Evolutionary conservation across 2,329 filamentous ascomycete genomes (phyloP).

Genomic region (Pyricularia grisea): DNA sequence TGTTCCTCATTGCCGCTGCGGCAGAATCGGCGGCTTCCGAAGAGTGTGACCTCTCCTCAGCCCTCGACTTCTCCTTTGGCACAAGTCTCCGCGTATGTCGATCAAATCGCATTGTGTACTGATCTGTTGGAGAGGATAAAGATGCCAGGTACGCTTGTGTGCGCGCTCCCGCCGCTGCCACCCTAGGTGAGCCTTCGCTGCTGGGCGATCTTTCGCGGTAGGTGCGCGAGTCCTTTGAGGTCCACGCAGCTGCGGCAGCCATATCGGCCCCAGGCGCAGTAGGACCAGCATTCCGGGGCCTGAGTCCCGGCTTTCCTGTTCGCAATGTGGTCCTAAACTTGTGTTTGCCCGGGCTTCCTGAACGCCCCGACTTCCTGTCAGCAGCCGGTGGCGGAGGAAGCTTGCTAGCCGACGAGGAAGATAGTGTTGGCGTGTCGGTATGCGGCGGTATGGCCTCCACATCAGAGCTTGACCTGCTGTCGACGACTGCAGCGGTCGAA

Average conservation of each 20-base stretch:
- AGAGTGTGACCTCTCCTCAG: background rate
- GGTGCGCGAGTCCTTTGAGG: conserved; percentile 21
- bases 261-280: conserved; percentile 42
- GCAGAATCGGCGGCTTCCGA: background rate
- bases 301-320: conserved; percentile 27
- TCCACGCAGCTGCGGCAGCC: conserved; percentile 57
- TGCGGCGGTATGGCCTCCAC: background rate
- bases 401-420: background rate
- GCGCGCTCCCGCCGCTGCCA: background rate
- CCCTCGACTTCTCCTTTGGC: conserved; percentile 1
- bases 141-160: background rate
- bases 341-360: conserved; percentile 51
- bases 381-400: background rate
- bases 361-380: conserved; percentile 18
- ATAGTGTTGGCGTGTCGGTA: background rate
- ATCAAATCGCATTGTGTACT: conserved; percentile 1
- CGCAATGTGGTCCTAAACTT: conserved; percentile 54
- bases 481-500: background rate
- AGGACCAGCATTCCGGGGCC: background rate
- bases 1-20: conserved; percentile 2
- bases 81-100: conserved; percentile 10
- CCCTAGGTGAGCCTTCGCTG: background rate
- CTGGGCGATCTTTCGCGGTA: background rate
- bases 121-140: background rate
- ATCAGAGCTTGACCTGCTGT: conserved; percentile 4